phyloP scores from a whole-genome alignment of 2,329 filamentous ascomycete species.

The Rhinocladiella similis region DNA sequence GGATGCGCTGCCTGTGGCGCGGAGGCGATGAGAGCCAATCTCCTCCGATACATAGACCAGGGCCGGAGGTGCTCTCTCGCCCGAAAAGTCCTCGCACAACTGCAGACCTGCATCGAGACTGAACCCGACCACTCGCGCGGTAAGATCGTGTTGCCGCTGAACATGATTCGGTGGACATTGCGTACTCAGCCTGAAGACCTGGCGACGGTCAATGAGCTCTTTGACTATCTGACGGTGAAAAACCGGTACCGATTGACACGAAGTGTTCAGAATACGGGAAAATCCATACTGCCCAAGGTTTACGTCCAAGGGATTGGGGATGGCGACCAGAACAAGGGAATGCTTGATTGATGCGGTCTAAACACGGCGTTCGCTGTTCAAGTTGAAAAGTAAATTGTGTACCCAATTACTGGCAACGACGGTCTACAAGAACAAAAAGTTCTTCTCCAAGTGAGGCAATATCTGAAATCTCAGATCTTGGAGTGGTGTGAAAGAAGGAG shows the following conservation, averaged over 20 bases:
- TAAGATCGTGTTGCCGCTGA: slow-evolving; percentile 6
- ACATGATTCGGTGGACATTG: slow-evolving; percentile 8
- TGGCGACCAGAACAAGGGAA: too few relatives aligned
- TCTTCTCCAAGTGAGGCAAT: too few relatives aligned
- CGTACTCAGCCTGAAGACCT: background rate
- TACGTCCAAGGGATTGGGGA: too few relatives aligned
- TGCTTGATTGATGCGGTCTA: too few relatives aligned
- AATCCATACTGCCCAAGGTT: background rate
- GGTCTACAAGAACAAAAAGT: too few relatives aligned
- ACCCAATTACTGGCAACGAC: too few relatives aligned
- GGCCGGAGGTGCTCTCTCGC: background rate
- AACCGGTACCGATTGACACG: slow-evolving; percentile 2
- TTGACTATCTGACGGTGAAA: background rate
- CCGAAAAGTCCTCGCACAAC: background rate
- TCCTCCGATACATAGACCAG: background rate
- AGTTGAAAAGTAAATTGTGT: too few relatives aligned
- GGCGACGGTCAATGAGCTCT: slow-evolving; percentile 1
- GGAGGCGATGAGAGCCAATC: background rate
- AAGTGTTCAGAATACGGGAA: slow-evolving; percentile 6
- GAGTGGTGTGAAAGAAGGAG: too few relatives aligned
- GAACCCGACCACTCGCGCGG: background rate
- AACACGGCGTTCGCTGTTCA: too few relatives aligned
- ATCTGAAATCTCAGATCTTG: too few relatives aligned
- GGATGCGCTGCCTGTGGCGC: background rate
- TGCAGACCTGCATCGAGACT: background rate